phyloP scores from a whole-genome alignment of 306 rosid species.

The Malus domestica region ASM211411v1 NC_041799.1:13196501-13197000 shows the following conservation, averaged over 20 bases:
- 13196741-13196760: background rate
- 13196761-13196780: background rate
- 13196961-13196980: background rate
- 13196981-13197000: background rate
- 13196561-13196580: slow-evolving; percentile 60
- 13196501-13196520: slow-evolving; percentile 70
- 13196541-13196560: slow-evolving; percentile 59
- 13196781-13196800: background rate
- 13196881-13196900: background rate
- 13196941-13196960: background rate
- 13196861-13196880: background rate
- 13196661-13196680: slow-evolving; percentile 57
- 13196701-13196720: slow-evolving; percentile 66
- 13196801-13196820: background rate
- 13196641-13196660: slow-evolving; percentile 69
- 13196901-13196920: background rate
- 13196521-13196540: slow-evolving; percentile 58
- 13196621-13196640: slow-evolving; percentile 66
- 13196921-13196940: background rate
- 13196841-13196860: background rate
- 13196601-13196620: slow-evolving; percentile 57
- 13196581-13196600: slow-evolving; percentile 60
- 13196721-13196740: background rate
- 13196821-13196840: background rate
- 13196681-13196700: slow-evolving; percentile 66